Base-by-base conservation (phyloP, 2,329 filamentous ascomycete species). In the Stemphylium beticola region DNA sequence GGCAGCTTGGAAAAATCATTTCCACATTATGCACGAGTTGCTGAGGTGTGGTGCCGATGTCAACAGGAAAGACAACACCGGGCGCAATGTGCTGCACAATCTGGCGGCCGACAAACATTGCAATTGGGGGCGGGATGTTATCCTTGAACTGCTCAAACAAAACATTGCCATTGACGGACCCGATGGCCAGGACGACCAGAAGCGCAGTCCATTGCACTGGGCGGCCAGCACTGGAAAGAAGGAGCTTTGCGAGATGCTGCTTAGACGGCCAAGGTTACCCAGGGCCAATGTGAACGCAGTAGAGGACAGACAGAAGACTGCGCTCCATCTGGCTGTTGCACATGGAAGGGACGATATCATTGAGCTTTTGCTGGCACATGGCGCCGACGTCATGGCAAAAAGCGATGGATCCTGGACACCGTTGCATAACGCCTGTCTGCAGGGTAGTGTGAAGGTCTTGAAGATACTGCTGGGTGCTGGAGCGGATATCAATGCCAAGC, bases 201-300 rank as follows among this genome's bases (percentile, higher is more conserved):
- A 80, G 9, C 77, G 84, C 11, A 83, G 81, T 26, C 81, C 84
- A 2, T 67, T 86, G 37, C 78, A 85, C 55, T 86, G 83, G 83
- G 83, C 84, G 1, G 84, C 82, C 32, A 83, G 81, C 20, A 84
- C 83, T 39, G 81, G 82, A 15, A 84, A 85, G 62, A 72, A 78
- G 44, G 75, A 77, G 29, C 73, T 85, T 10, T 81, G 79, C 15
- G 76, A 79, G 49, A 73, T 79, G 60, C 72, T 86, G 24, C 72
- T 84, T 4, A 72, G 65, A 32, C 60, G 72, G 40, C 46, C 62
- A 1, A 62, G 53, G 24, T 34, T 48, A 0, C 71, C 66, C 10
- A 64, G 67, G 37, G 66, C 72, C 6, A 67, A 74, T 41, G 67
- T 75, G 11, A 70, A 74, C 36, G 71, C 74, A 4, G 57, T 66